Evolutionary conservation across 1,284 basidiomycete genomes (phyloP).

Genomic region (Athelia psychrophila): DNA sequence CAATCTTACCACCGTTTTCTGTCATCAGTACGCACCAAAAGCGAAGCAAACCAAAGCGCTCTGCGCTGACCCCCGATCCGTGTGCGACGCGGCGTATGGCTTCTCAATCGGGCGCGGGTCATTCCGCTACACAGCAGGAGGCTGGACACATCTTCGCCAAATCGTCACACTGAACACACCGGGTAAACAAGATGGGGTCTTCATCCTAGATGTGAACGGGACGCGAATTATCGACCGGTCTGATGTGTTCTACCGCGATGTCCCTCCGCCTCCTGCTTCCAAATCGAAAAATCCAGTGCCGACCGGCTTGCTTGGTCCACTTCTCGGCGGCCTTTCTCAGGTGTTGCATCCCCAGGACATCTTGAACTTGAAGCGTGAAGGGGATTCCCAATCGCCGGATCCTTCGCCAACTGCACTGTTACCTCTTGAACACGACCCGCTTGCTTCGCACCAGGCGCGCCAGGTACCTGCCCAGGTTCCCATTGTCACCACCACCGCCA

Average conservation of each 20-base stretch:
- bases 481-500: conserved; percentile 2
- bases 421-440: too few species aligned
- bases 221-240: conserved; percentile 45
- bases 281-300: conserved; percentile 12
- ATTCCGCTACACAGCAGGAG: conserved; percentile 61
- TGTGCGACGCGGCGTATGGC: conserved; percentile 65
- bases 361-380: too few species aligned
- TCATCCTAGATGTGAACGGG: conserved; percentile 52
- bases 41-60: conserved; percentile 53
- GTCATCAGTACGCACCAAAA: conserved; percentile 64
- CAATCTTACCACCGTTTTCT: conserved; percentile 4
- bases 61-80: conserved; percentile 54
- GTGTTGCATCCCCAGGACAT: background rate
- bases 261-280: conserved; percentile 10
- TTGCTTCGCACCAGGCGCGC: too few species aligned
- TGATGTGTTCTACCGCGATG: conserved; percentile 61
- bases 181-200: conserved; percentile 50
- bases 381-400: too few species aligned
- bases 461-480: background rate
- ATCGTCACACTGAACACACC: conserved; percentile 70
- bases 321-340: background rate
- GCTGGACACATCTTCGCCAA: conserved; percentile 67
- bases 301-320: conserved; percentile 6
- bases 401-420: too few species aligned
- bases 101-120: conserved; percentile 73